A percentile compares a stretch with the other conserved stretches of the same genome.
These are phyloP conservation scores for Aspergillus alliaceus DNA, from an alignment of 2,329 filamentous ascomycete genomes.

Conservation along the genomic window DNA sequence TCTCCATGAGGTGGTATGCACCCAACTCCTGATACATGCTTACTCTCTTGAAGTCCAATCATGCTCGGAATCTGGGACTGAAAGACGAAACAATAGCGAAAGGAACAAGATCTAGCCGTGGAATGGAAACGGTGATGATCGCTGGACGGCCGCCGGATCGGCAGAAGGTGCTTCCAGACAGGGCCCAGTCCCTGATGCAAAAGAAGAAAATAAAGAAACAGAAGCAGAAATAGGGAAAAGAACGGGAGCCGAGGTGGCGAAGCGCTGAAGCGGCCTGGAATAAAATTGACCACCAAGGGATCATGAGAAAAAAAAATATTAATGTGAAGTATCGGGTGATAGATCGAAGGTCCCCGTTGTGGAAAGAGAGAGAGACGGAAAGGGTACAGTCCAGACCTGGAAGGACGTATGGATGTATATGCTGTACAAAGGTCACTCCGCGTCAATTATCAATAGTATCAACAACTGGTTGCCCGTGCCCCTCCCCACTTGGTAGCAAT, in stretches of 20 bases:
- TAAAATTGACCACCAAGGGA: neutral
- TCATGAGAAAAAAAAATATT: neutral
- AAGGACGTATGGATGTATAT: too few species aligned
- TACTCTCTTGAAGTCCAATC: too few species aligned
- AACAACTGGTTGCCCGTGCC: too few species aligned
- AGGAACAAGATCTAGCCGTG: too few species aligned
- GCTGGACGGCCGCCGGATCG: conserved; percentile 1
- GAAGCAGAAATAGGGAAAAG: neutral
- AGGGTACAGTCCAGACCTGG: neutral
- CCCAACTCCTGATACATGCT: too few species aligned
- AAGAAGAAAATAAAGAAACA: neutral
- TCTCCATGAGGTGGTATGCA: too few species aligned
- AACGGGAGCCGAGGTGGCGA: neutral
- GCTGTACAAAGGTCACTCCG: neutral
- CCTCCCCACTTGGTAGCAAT: too few species aligned
- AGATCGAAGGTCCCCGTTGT: neutral
- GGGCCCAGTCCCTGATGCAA: too few species aligned
- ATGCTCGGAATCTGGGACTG: too few species aligned
- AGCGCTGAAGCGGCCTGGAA: neutral
- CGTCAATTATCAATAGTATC: neutral
- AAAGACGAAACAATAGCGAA: too few species aligned
- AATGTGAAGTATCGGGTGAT: neutral
- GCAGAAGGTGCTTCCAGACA: neutral
- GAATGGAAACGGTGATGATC: neutral
- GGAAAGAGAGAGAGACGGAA: neutral